phyloP scores from a whole-genome alignment of 495 filamentous ascomycete genomes.

The Penicillium bialowiezense region DNA sequence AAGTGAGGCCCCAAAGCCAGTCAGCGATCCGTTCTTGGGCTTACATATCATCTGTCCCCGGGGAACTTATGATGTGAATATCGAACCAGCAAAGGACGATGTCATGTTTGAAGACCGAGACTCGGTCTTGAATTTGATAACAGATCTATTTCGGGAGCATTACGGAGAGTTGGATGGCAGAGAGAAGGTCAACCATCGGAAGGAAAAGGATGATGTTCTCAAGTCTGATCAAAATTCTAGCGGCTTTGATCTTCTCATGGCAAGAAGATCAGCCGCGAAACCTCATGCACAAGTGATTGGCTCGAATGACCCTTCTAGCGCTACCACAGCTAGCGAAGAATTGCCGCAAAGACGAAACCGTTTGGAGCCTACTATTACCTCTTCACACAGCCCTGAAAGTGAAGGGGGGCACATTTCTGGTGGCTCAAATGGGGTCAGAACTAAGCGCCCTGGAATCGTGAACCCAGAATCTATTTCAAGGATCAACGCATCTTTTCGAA shows the following conservation, averaged over 20 bases:
- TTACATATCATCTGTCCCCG: conserved; percentile 69
- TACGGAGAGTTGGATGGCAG: conserved; percentile 48
- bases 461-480: conserved; percentile 36
- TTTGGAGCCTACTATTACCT: no score
- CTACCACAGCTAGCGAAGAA: no score
- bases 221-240: neutral
- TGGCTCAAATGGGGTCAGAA: neutral
- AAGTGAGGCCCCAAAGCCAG: conserved; percentile 11
- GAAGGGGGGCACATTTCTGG: neutral
- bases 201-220: conserved; percentile 6
- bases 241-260: conserved; percentile 26
- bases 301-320: no score
- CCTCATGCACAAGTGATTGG: neutral
- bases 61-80: conserved; percentile 79
- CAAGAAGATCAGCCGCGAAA: conserved; percentile 8
- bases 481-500: conserved; percentile 21
- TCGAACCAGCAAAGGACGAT: conserved; percentile 90
- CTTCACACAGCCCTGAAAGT: neutral
- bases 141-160: conserved; percentile 50
- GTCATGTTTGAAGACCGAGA: conserved; percentile 70
- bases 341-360: no score
- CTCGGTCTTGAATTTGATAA: conserved; percentile 48
- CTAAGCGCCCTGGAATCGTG: conserved; percentile 2
- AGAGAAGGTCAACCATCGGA: neutral
- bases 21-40: conserved; percentile 67